Base-by-base conservation (phyloP, 352 stramenopile genomes). In the Globisporangium cystogenes region DNA sequence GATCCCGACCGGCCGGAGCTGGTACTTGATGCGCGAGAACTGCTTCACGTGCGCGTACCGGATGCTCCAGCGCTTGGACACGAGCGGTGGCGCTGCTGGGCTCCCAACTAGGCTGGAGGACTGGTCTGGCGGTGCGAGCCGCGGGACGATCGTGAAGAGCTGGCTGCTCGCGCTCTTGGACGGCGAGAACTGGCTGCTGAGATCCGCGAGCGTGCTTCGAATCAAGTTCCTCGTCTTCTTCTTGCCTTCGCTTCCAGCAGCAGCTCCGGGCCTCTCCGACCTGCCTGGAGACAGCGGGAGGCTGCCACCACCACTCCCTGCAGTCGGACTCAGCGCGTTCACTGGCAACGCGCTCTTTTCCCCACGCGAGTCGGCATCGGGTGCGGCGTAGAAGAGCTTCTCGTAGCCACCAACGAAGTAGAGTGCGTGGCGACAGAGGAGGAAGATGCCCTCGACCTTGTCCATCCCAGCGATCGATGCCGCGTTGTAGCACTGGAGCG, bases 21-120 rank as follows among this genome's bases (percentile, higher is more conserved):
- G 82, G 29, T 87, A 93, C 44, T 87, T 87, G 39, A 90, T 85
- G 23, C 82, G 66, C 26, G 83, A 85, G 43, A 93, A 90, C 41
- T 90, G 77, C 40, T 82, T 86, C 50, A 93, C 64, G 23, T 79
- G 64, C 12, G 43, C 58, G 48, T 87, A 87, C 44, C 82, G 84
- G 23, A 90, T 72, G 50, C 54, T 75, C 78, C 78, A 90, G 16
- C 64, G 67, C 26, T 77, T 68, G n/a, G 21, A 59, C 4, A 20
- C n/a, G 6, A 43, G 29, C 18, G 39, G 6, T 27, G 43, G 29
- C 0, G 7, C 23, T 0, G 14, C 21, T 6, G n/a, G 8, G 20
- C 8, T 44, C n/a, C 47, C 21, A 29, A 4, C 16, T 7, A 0
- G 1, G 16, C 29, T 37, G 7, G 20, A 26, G 46, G 39, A 7